Evolutionary conservation across 345 rosid species (phyloP).

Genomic region (Bretschneidera sinensis): DNA sequence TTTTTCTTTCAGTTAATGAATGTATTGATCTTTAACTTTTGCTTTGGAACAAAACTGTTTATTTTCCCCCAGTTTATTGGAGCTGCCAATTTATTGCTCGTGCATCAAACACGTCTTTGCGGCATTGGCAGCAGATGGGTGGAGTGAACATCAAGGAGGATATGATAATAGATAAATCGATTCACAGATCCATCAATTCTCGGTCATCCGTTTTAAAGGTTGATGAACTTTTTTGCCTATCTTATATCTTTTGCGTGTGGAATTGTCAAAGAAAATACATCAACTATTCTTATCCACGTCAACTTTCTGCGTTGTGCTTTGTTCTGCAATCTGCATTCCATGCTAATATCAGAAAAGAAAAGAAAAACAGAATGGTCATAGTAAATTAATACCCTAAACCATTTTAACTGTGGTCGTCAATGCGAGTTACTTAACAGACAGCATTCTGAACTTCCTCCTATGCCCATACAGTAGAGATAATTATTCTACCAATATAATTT

Average conservation of each 20-base stretch:
- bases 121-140: constrained; percentile 93
- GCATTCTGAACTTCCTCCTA: background rate
- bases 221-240: constrained; percentile 8
- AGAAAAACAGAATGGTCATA: too few species aligned
- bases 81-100: constrained; percentile 91
- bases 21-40: background rate
- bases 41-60: background rate
- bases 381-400: too few species aligned
- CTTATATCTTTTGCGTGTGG: background rate
- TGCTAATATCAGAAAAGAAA: background rate
- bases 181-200: constrained; percentile 72
- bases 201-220: constrained; percentile 91
- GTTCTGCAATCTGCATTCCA: background rate
- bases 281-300: background rate
- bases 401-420: background rate
- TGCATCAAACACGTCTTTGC: constrained; percentile 75
- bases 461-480: background rate
- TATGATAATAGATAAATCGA: constrained; percentile 77
- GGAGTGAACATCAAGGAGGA: constrained; percentile 81
- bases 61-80: constrained; percentile 67
- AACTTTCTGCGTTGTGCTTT: constrained; percentile 8
- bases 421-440: background rate
- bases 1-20: background rate
- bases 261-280: background rate
- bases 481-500: background rate